These are phyloP conservation scores for Aspergillus sergii DNA, from an alignment of 2,329 filamentous ascomycete species.

Conservation along the genomic window DNA sequence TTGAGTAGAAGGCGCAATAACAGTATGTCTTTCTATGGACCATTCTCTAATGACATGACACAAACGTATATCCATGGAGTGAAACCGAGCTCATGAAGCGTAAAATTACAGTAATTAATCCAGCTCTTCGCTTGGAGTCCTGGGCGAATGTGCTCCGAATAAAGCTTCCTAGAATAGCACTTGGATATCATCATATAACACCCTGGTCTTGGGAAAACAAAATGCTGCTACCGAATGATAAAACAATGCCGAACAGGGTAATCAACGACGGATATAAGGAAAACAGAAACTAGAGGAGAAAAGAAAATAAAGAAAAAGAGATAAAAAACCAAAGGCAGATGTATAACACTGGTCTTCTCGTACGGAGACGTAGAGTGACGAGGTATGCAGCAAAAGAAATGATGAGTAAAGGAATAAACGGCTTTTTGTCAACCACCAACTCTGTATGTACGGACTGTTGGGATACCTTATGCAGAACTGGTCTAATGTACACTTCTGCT, in stretches of 20 bases:
- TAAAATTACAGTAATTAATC: constrained; percentile 27
- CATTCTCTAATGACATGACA: neutral
- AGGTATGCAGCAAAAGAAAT: neutral
- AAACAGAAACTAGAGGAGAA: neutral
- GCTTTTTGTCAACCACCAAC: constrained; percentile 6
- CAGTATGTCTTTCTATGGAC: constrained; percentile 2
- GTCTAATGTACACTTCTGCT: constrained; percentile 42
- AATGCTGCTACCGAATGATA: constrained; percentile 6
- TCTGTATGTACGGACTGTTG: constrained; percentile 20
- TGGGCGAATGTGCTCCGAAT: neutral
- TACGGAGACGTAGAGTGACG: neutral
- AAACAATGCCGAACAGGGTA: constrained; percentile 4
- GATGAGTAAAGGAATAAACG: constrained; percentile 7
- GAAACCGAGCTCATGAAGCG: constrained; percentile 13
- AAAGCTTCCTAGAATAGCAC: constrained; percentile 3
- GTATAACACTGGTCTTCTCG: neutral
- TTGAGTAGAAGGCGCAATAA: neutral
- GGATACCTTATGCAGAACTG: constrained; percentile 7
- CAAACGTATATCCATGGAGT: constrained; percentile 12
- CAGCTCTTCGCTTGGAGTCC: constrained; percentile 14
- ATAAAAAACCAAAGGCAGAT: neutral
- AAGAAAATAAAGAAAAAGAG: neutral
- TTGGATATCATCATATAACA: constrained; percentile 2
- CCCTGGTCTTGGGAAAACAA: constrained; percentile 7
- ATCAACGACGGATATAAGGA: constrained; percentile 2